Conservation (phyloP, 140 eudicot species). For the Ambrosia hybrid region DNA sequence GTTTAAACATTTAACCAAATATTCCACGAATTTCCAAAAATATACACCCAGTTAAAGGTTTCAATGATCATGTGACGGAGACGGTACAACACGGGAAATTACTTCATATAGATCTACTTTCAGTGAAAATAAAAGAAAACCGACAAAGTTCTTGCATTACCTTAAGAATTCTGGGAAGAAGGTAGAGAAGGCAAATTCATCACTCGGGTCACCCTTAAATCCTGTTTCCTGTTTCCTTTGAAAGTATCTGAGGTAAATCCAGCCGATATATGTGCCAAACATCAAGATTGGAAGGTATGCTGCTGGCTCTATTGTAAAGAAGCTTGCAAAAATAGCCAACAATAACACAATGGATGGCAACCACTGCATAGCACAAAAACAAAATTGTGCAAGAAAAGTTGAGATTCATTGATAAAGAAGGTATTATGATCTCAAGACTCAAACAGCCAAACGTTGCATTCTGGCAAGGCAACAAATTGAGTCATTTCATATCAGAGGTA, state of each 20-base stretch:
- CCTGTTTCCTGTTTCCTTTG: slow-evolving; percentile 81
- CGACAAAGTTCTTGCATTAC: slow-evolving; percentile 27
- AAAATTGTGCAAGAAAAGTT: slow-evolving; percentile 9
- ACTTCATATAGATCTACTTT: too few relatives aligned
- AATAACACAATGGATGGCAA: slow-evolving; percentile 74
- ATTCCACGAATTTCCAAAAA: too few relatives aligned
- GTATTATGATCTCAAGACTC: slow-evolving; percentile 1
- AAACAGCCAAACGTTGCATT: slow-evolving; percentile 9
- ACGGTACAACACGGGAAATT: too few relatives aligned
- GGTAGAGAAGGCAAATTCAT: slow-evolving; percentile 88
- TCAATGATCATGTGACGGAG: too few relatives aligned
- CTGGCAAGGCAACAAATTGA: background rate
- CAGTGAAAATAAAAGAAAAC: too few relatives aligned
- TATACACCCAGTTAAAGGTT: too few relatives aligned
- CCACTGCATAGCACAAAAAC: slow-evolving; percentile 67
- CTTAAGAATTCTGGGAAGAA: slow-evolving; percentile 83
- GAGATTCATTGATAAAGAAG: background rate
- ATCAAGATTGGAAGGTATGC: slow-evolving; percentile 72
- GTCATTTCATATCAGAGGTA: background rate
- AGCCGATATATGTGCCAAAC: slow-evolving; percentile 86
- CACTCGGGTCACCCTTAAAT: slow-evolving; percentile 89
- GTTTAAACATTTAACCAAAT: background rate
- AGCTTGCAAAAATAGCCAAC: slow-evolving; percentile 60
- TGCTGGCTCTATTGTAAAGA: slow-evolving; percentile 64
- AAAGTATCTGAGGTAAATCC: slow-evolving; percentile 93